Conservation (phyloP, 1,284 basidiomycete genomes). For the Moesziomyces parantarcticus region DNA sequence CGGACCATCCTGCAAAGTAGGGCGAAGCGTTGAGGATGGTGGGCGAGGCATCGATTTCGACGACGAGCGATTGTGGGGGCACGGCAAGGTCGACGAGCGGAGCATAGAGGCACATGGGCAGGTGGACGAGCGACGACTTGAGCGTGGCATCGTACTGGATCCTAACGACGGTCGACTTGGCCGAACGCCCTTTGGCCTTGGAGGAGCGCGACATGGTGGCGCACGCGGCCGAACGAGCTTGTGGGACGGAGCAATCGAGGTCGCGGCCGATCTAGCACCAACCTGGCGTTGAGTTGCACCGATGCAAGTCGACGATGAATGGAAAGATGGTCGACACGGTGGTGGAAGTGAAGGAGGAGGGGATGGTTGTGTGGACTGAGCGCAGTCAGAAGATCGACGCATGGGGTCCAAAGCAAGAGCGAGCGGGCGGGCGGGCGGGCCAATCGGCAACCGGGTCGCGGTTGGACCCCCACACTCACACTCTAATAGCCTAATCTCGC, state of each 20-base stretch:
- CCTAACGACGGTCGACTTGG: slow-evolving; percentile 44
- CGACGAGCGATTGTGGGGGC: slow-evolving; percentile 63
- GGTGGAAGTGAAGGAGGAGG: too few species aligned
- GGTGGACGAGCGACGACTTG: slow-evolving; percentile 63
- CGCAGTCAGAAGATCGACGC: not conserved
- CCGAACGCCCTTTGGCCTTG: slow-evolving; percentile 37
- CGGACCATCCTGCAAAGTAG: slow-evolving; percentile 65
- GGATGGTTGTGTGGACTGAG: too few species aligned
- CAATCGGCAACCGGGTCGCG: too few species aligned
- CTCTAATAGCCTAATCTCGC: not conserved
- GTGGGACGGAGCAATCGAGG: too few species aligned
- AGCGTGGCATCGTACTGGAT: slow-evolving; percentile 56
- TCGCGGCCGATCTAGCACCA: not conserved
- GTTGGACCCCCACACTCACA: not conserved
- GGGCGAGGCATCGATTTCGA: slow-evolving; percentile 54
- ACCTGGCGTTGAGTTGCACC: too few species aligned
- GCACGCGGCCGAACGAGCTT: not conserved
- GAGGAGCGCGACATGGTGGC: slow-evolving; percentile 35
- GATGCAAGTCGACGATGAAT: too few species aligned
- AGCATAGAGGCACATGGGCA: slow-evolving; percentile 62
- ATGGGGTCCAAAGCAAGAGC: not conserved
- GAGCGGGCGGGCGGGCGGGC: not conserved
- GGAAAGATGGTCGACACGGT: too few species aligned
- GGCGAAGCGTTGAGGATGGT: slow-evolving; percentile 7
- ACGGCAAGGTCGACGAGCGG: slow-evolving; percentile 63